These are phyloP conservation scores for Metschnikowia hibisci DNA, from an alignment of 805 yeast genomes.

Conservation along the genomic window DNA sequence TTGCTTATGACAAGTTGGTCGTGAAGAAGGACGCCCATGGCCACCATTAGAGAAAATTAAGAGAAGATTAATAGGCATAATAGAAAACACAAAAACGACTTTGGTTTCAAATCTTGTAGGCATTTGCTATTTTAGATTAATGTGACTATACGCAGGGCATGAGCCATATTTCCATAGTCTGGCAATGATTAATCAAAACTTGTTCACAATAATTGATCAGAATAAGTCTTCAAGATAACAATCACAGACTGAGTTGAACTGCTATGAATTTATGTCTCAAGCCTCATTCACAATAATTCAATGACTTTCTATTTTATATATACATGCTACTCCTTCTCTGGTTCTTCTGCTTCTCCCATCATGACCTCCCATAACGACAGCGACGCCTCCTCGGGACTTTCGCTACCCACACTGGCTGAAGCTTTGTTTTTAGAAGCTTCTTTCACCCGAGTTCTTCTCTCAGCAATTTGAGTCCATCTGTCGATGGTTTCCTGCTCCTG, in stretches of 20 bases:
- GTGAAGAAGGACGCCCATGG: slow-evolving; percentile 32
- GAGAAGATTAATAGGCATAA: slow-evolving; percentile 1
- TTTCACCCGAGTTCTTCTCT: slow-evolving; percentile 53
- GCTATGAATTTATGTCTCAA: too few species aligned
- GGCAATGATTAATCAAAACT: too few species aligned
- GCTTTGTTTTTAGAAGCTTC: slow-evolving; percentile 40
- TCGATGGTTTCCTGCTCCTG: slow-evolving; percentile 69
- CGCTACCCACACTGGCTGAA: slow-evolving; percentile 18
- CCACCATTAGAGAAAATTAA: slow-evolving; percentile 12
- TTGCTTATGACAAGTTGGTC: slow-evolving; percentile 56
- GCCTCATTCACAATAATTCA: too few species aligned
- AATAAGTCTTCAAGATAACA: too few species aligned
- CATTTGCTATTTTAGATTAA: too few species aligned
- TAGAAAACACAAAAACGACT: background rate
- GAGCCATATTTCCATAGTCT: too few species aligned
- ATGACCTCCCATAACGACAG: slow-evolving; percentile 24
- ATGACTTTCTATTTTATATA: background rate
- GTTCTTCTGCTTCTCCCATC: slow-evolving; percentile 17
- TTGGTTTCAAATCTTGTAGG: too few species aligned
- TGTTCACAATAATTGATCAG: too few species aligned
- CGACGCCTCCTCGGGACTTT: slow-evolving; percentile 15
- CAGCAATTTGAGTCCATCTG: slow-evolving; percentile 70
- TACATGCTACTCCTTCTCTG: slow-evolving; percentile 11
- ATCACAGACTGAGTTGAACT: too few species aligned
- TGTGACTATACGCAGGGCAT: too few species aligned